phyloP scores from a whole-genome alignment of 768 basidiomycete genomes.

The Auricularia sp. region DNA sequence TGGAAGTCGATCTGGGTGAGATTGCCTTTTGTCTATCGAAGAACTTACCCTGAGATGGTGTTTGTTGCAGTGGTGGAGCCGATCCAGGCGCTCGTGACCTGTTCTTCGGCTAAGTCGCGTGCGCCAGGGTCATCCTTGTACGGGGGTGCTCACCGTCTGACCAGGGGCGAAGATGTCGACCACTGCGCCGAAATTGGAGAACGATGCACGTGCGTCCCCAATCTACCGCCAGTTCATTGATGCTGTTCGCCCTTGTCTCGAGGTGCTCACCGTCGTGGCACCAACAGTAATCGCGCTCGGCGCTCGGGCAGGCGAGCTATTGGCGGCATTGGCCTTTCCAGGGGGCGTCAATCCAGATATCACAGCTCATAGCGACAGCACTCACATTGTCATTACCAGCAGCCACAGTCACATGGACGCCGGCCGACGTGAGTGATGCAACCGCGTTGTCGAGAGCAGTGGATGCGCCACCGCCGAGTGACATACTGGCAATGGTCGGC shows the following conservation, averaged over 20 bases:
- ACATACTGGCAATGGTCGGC: constrained; percentile 31
- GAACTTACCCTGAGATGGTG: constrained; percentile 23
- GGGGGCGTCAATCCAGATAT: constrained; percentile 7
- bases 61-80: constrained; percentile 22
- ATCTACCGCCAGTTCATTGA: constrained; percentile 12
- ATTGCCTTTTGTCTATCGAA: not conserved
- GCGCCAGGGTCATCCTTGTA: constrained; percentile 1
- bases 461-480: constrained; percentile 24
- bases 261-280: constrained; percentile 16
- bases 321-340: constrained; percentile 13
- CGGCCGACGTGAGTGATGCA: constrained; percentile 19
- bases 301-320: constrained; percentile 28
- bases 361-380: too few relatives aligned
- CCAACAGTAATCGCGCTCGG: constrained; percentile 31
- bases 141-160: constrained; percentile 18
- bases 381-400: constrained; percentile 26
- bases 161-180: constrained; percentile 37
- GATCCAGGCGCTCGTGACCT: constrained; percentile 8
- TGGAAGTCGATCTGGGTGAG: constrained; percentile 7
- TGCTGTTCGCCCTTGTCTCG: too few relatives aligned
- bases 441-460: constrained; percentile 27
- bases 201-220: constrained; percentile 24
- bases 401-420: constrained; percentile 26
- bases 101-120: too few relatives aligned
- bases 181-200: constrained; percentile 35